These are phyloP conservation scores for Coemansia sp. DNA, from an alignment of 192 early-diverging fungal genomes.

Conservation along the genomic window DNA sequence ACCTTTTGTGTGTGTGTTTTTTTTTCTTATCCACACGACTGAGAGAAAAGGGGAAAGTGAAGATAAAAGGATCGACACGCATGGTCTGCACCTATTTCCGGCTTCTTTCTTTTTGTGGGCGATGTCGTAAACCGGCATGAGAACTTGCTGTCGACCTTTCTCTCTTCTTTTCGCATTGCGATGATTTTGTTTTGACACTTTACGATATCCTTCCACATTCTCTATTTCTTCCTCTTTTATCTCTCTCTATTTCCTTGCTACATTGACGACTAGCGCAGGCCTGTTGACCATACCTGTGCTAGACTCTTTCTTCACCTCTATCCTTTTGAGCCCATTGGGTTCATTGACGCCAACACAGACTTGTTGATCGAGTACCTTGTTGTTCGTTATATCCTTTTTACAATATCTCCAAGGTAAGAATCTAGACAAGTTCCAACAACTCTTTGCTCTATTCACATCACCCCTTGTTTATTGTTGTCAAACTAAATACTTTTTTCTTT, in stretches of 20 bases:
- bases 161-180: constrained; percentile 2
- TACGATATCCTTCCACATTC: neutral
- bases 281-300: constrained; percentile 2
- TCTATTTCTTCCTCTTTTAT: neutral
- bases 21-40: neutral
- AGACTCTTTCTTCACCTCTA: neutral
- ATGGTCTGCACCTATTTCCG: constrained; percentile 1
- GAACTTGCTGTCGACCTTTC: neutral
- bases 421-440: neutral
- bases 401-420: neutral
- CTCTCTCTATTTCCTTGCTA: neutral
- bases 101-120: neutral
- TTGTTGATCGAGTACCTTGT: constrained; percentile 1
- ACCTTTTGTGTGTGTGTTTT: neutral
- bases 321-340: neutral
- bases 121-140: neutral
- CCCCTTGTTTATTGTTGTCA: neutral
- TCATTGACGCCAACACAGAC: neutral
- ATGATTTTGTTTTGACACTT: constrained; percentile 1
- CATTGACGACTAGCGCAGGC: neutral
- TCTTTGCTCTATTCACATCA: neutral
- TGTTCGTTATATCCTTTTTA: neutral
- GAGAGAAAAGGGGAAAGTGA: neutral
- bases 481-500: neutral
- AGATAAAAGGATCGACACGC: neutral